These are phyloP conservation scores for Solanum clarkiae DNA, from an alignment of 257 asterid species.

Conservation along the genomic window DNA sequence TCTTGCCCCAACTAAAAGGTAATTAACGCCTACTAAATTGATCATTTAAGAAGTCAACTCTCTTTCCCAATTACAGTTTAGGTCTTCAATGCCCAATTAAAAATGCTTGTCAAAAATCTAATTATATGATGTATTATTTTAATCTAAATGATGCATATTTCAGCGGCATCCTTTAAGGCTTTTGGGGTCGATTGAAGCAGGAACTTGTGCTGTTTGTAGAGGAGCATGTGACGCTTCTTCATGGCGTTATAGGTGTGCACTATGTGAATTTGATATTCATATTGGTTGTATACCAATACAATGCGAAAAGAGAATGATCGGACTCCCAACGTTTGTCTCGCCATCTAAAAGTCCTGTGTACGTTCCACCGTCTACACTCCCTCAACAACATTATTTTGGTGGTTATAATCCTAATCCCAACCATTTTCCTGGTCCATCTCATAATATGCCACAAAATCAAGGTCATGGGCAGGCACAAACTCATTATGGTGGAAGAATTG, in stretches of 20 bases:
- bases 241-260: constrained; percentile 15
- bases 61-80: neutral
- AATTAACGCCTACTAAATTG: neutral
- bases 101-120: neutral
- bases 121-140: neutral
- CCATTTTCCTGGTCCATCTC: neutral
- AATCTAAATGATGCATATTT: neutral
- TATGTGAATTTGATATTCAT: constrained; percentile 9
- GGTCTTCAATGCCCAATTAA: neutral
- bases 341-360: neutral
- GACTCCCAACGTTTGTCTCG: neutral
- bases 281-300: constrained; percentile 1
- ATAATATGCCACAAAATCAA: neutral
- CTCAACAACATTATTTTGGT: neutral
- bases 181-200: neutral
- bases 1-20: neutral
- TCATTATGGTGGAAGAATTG: neutral
- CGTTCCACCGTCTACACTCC: neutral
- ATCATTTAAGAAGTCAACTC: neutral
- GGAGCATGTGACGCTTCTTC: neutral
- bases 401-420: neutral
- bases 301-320: neutral
- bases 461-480: neutral
- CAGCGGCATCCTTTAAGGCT: neutral
- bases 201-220: neutral